A percentile compares a stretch with the other conserved stretches of the same genome.
Evolutionary conservation across 139 green algal genomes (phyloP).

Genomic region (Ettlia oleoabundans): DNA sequence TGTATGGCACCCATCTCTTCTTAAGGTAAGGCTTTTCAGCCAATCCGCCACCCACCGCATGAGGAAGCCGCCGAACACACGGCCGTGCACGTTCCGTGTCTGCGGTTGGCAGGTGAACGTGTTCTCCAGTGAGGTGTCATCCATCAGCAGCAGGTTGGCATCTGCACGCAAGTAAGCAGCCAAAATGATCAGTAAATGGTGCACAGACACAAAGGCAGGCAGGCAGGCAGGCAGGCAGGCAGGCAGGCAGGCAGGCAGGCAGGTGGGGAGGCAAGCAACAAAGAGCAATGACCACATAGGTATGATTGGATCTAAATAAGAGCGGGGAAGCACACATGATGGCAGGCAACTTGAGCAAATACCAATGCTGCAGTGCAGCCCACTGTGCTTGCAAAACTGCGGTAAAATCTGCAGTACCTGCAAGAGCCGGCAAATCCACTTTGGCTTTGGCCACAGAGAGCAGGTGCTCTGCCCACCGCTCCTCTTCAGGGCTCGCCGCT

Average conservation of each 20-base stretch:
- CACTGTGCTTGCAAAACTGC: neutral
- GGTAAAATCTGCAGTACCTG: neutral
- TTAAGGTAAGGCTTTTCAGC: no score
- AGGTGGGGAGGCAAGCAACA: no score
- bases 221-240: neutral
- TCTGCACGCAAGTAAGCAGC: constrained; percentile 36
- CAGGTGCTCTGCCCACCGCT: constrained; percentile 44
- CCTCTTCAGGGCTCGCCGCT: constrained; percentile 16
- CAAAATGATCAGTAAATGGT: neutral
- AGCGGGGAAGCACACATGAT: no score
- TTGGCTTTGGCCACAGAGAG: constrained; percentile 37
- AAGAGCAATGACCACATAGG: no score
- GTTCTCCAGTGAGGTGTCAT: constrained; percentile 68
- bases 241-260: neutral
- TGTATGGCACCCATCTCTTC: no score
- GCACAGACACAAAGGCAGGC: neutral
- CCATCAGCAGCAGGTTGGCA: constrained; percentile 54
- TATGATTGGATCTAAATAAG: no score
- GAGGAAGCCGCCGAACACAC: constrained; percentile 89
- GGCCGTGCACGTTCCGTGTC: constrained; percentile 77
- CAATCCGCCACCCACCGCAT: constrained; percentile 72
- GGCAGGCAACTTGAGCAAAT: no score
- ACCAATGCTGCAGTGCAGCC: neutral
- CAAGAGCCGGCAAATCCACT: constrained; percentile 12
- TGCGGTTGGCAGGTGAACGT: constrained; percentile 85